Conservation (phyloP, 202 grass and related monocot genomes). For the Thinopyrum obtusiflorum region DNA sequence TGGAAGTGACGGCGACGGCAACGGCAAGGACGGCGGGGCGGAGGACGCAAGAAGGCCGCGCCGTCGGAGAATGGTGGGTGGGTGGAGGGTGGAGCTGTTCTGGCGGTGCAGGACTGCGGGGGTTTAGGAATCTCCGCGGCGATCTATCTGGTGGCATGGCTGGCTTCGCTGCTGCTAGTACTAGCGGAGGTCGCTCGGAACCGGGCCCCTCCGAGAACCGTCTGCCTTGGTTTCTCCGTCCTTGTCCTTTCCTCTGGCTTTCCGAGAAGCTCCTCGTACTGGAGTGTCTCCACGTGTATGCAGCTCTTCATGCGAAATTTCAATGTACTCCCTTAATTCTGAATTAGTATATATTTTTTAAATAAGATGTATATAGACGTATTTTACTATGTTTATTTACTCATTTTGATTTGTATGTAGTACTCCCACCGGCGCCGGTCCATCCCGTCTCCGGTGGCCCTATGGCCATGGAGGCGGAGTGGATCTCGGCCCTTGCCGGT, state of each 20-base stretch:
- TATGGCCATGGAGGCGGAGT: too few species aligned
- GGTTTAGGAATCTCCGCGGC: constrained; percentile 8
- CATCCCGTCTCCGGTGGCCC: too few species aligned
- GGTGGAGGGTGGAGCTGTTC: neutral
- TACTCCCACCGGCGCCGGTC: too few species aligned
- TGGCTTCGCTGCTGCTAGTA: too few species aligned
- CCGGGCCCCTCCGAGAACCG: too few species aligned
- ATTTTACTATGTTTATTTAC: too few species aligned
- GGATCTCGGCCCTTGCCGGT: too few species aligned
- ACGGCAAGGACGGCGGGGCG: constrained; percentile 9
- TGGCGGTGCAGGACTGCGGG: neutral
- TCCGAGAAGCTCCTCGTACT: neutral
- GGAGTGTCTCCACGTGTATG: neutral
- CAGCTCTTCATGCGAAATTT: neutral
- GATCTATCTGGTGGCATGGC: neutral
- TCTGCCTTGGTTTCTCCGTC: neutral
- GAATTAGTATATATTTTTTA: too few species aligned
- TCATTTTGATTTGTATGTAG: too few species aligned
- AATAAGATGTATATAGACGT: too few species aligned
- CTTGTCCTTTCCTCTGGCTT: neutral
- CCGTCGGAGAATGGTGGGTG: neutral
- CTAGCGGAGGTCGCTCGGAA: neutral
- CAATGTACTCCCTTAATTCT: too few species aligned
- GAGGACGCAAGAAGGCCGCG: constrained; percentile 16
- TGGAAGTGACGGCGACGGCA: neutral